Evolutionary conservation across 208 protist species (phyloP).

Genomic region (Trypanosoma theileri): DNA sequence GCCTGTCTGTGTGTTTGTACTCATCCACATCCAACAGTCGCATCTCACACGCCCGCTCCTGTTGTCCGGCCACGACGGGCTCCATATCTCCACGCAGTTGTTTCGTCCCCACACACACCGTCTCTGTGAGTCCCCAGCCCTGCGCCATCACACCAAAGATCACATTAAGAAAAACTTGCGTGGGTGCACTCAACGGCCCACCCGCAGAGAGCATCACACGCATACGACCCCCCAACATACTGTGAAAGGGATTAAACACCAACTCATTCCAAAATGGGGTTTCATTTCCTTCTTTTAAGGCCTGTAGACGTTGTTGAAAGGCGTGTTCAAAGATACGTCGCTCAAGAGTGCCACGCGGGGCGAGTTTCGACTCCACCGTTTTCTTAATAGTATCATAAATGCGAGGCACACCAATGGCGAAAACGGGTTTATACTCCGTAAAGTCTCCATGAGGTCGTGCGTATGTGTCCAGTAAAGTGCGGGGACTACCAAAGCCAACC

Average conservation of each 20-base stretch:
- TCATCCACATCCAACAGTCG: slow-evolving; percentile 32
- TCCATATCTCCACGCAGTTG: slow-evolving; percentile 33
- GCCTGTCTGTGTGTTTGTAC: background rate
- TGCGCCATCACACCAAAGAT: slow-evolving; percentile 58
- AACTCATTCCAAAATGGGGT: slow-evolving; percentile 74
- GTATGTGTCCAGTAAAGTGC: slow-evolving; percentile 45
- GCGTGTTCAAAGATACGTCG: slow-evolving; percentile 62
- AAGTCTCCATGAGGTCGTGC: slow-evolving; percentile 73
- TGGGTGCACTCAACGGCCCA: slow-evolving; percentile 44
- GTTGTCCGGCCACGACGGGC: slow-evolving; percentile 15
- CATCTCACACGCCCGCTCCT: slow-evolving; percentile 21
- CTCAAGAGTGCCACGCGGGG: slow-evolving; percentile 31
- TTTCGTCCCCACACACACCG: slow-evolving; percentile 35
- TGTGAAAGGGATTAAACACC: slow-evolving; percentile 71
- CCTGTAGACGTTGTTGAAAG: slow-evolving; percentile 52
- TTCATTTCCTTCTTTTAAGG: slow-evolving; percentile 56
- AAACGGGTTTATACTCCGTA: slow-evolving; percentile 58
- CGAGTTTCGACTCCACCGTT: slow-evolving; percentile 48
- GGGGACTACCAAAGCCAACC: slow-evolving; percentile 65
- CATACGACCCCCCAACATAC: slow-evolving; percentile 75
- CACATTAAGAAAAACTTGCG: slow-evolving; percentile 74
- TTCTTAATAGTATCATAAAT: slow-evolving; percentile 64
- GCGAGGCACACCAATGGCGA: slow-evolving; percentile 59
- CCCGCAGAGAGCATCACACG: slow-evolving; percentile 56
- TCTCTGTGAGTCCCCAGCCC: slow-evolving; percentile 77